These are phyloP conservation scores for Xylaria sp. DNA, from an alignment of 495 filamentous ascomycete species.

Conservation along the genomic window DNA sequence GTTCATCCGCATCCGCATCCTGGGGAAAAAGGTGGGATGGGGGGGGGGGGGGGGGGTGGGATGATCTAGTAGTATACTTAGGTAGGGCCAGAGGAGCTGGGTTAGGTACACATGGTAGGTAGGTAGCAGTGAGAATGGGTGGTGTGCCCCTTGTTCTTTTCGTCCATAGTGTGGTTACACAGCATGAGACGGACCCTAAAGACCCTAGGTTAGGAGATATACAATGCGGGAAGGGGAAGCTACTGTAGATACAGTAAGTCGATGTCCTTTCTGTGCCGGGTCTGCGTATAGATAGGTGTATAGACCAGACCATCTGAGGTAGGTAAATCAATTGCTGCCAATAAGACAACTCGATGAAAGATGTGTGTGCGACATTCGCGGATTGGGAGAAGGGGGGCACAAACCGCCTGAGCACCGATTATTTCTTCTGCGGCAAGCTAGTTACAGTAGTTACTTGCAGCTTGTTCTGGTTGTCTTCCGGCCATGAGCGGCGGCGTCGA, in stretches of 20 bases:
- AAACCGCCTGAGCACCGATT: neutral
- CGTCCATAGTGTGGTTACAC: conserved; percentile 30
- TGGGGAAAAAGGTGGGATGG: neutral
- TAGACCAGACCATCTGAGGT: neutral
- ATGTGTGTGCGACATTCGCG: neutral
- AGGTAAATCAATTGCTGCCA: neutral
- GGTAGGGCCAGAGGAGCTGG: conserved; percentile 7
- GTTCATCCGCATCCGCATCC: conserved; percentile 17
- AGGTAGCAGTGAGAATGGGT: neutral
- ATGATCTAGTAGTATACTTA: neutral
- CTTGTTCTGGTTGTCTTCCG: neutral
- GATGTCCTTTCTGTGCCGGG: neutral
- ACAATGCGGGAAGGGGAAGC: conserved; percentile 1
- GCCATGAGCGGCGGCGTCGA: neutral
- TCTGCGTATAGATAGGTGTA: too few relatives aligned
- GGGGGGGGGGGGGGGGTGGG: conserved; percentile 5
- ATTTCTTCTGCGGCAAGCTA: neutral
- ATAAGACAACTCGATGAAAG: neutral
- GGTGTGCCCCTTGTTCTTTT: conserved; percentile 25
- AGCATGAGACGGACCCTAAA: conserved; percentile 22
- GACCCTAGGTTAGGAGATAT: neutral
- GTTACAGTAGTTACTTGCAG: too few relatives aligned
- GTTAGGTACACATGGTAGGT: conserved; percentile 6
- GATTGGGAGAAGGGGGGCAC: neutral
- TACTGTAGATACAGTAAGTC: neutral